Evolutionary conservation across 2,329 filamentous ascomycete species (phyloP).

Genomic region (Ilyonectria robusta): DNA sequence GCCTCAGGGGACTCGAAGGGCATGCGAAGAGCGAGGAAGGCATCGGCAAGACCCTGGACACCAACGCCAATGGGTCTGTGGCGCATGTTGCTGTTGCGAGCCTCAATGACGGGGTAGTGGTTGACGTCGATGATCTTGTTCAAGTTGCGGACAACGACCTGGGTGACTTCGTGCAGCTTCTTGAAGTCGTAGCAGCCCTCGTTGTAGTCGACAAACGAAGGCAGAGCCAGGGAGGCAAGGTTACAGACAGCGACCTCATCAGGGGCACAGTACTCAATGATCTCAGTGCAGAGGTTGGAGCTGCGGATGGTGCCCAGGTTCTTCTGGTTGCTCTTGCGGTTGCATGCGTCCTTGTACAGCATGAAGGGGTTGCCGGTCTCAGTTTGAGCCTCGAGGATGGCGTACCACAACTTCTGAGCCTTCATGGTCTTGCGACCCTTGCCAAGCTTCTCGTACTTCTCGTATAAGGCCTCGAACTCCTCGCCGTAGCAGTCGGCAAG

Average conservation of each 20-base stretch:
- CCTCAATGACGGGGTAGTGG: slow-evolving; percentile 97
- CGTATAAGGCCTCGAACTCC: slow-evolving; percentile 95
- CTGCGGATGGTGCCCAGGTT: slow-evolving; percentile 98
- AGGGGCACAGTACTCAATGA: slow-evolving; percentile 95
- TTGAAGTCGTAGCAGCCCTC: slow-evolving; percentile 93
- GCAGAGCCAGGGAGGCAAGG: slow-evolving; percentile 92
- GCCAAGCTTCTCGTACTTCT: slow-evolving; percentile 90
- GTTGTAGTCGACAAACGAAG: slow-evolving; percentile 89
- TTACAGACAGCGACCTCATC: slow-evolving; percentile 99
- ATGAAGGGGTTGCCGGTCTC: slow-evolving; percentile 99
- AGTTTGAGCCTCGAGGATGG: slow-evolving; percentile 97
- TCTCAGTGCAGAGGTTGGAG: slow-evolving; percentile 99
- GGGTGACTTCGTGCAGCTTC: slow-evolving; percentile 94
- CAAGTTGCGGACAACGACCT: slow-evolving; percentile 93
- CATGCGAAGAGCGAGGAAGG: slow-evolving; percentile 95
- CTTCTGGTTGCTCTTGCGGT: slow-evolving; percentile 99
- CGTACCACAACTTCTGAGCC: slow-evolving; percentile 99
- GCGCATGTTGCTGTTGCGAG: slow-evolving; percentile 95
- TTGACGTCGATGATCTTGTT: slow-evolving; percentile 99
- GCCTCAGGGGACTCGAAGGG: slow-evolving; percentile 98
- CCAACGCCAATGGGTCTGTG: slow-evolving; percentile 96
- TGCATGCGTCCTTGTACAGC: slow-evolving; percentile 99
- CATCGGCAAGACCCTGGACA: slow-evolving; percentile 97
- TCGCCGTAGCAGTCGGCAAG: slow-evolving; percentile 97
- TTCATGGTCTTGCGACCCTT: slow-evolving; percentile 92